Base-by-base conservation (phyloP, 495 filamentous ascomycete species). In the Gamarada debralockiae region DNA sequence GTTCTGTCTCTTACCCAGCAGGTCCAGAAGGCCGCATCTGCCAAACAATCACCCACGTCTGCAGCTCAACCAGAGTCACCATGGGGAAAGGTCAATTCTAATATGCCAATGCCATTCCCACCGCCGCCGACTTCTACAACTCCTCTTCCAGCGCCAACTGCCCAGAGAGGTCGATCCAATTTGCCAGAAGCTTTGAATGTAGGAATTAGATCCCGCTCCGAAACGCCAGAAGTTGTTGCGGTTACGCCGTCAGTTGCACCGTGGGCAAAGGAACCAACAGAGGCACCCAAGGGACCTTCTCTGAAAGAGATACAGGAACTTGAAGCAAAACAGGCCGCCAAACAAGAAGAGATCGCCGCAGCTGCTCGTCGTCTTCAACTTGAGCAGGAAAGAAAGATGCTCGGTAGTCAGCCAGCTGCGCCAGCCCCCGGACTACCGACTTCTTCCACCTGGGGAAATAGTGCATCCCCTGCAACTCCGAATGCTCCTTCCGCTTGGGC, bases 221-320 rank as follows among this genome's bases (percentile, higher is more conserved):
- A 87, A 55, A 92, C 90, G 7, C 90, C 78, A 10, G 78, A 79
- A 33, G 68, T 73, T 2, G 58, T 66, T 1, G 66, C 67, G 14
- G 69, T 73, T 8, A 50, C 62, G 1, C 75, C 89, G 3, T 85
- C 90, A 2, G 74, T 96, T 42, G 93, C 93, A 1, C 93, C 93
- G 1, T 98, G 93, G 93, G 93, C 93, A 4, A 92, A 90, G 66
- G 90, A 97, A 55, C 72, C 77, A 10, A 73, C 79, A 18, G 91
- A 91, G 62, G 67, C 81, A 17, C 81, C 87, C 24, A 97, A 89
- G 71, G 90, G 89, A 0, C 93, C 92, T 2, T 96, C 92, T 50
- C 76, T 98, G 50, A 97, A 90, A 70, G 92, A 98, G 62, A 98
- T 98, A 34, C 93, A 98, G 64, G 93, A 96, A 68, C 81, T 89